Conservation (phyloP, 768 basidiomycete species). For the Rubroboletus satanas region DNA sequence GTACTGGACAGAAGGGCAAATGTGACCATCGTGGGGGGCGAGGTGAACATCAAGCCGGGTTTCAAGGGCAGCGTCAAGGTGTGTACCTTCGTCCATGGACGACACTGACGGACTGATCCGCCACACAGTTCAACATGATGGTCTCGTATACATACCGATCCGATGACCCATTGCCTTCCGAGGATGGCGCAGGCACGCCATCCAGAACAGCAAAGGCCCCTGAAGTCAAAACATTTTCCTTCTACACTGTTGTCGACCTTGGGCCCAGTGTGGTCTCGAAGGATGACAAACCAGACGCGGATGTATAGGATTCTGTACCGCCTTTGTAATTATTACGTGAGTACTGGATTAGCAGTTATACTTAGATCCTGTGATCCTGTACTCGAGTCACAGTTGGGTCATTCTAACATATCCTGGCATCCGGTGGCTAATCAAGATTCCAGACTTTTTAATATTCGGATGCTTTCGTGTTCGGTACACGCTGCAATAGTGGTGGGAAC, state of each 20-base stretch:
- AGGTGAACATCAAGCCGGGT: conserved; percentile 80
- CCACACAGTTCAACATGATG: conserved; percentile 84
- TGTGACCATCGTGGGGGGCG: conserved; percentile 82
- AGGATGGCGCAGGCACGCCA: conserved; percentile 50
- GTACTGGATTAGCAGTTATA: not conserved
- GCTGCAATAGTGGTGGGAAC: not conserved
- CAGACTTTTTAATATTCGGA: not conserved
- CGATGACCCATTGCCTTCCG: conserved; percentile 73
- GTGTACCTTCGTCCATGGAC: conserved; percentile 20
- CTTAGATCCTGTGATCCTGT: not conserved
- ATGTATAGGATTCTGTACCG: conserved; percentile 3
- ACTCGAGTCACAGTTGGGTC: not conserved
- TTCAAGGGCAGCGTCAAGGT: conserved; percentile 79
- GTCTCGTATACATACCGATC: conserved; percentile 92
- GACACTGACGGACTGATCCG: not conserved
- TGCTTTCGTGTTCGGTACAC: not conserved
- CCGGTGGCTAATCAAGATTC: not conserved
- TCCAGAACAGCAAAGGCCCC: conserved; percentile 49
- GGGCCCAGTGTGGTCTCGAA: conserved; percentile 63
- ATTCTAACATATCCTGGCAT: not conserved
- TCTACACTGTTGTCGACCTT: conserved; percentile 81
- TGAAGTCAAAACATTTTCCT: conserved; percentile 85
- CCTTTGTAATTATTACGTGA: not conserved
- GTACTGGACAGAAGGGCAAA: conserved; percentile 90
- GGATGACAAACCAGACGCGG: conserved; percentile 41